phyloP scores from a whole-genome alignment of 1,139 yeast species.

The Candida tropicalis region DNA sequence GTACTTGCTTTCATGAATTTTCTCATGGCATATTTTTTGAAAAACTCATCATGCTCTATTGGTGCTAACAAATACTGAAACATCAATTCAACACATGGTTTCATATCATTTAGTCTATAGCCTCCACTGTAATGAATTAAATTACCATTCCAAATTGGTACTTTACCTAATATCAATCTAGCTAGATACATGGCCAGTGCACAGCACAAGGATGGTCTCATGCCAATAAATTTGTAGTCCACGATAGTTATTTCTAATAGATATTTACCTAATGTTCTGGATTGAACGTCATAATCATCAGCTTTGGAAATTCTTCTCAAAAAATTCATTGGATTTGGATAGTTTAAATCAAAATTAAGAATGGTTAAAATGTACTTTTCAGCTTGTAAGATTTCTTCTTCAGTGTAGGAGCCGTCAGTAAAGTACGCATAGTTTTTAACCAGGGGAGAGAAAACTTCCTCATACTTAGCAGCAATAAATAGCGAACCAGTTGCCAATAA shows the following conservation, averaged over 20 bases:
- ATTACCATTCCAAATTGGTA: conserved; percentile 79
- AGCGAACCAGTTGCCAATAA: conserved; percentile 87
- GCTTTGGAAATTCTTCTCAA: conserved; percentile 92
- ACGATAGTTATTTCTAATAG: conserved; percentile 79
- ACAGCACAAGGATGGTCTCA: conserved; percentile 79
- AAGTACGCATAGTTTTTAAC: conserved; percentile 86
- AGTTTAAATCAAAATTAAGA: conserved; percentile 76
- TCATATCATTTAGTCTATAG: conserved; percentile 73
- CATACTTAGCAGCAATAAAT: conserved; percentile 93
- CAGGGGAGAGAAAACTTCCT: conserved; percentile 91
- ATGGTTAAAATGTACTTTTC: conserved; percentile 81
- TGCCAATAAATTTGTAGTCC: conserved; percentile 79
- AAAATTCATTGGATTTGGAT: conserved; percentile 94
- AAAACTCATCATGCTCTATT: conserved; percentile 90
- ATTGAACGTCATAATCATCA: conserved; percentile 90
- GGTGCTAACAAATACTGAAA: conserved; percentile 80
- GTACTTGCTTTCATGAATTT: conserved; percentile 91
- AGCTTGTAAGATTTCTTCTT: conserved; percentile 84
- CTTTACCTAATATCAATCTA: conserved; percentile 72
- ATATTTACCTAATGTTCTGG: conserved; percentile 90
- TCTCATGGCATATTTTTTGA: conserved; percentile 90
- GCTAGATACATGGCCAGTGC: conserved; percentile 93
- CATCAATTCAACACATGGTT: conserved; percentile 71
- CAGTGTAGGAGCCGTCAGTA: conserved; percentile 82
- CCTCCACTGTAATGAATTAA: conserved; percentile 91